phyloP scores from a whole-genome alignment of 306 rosid genomes.

The Glycyrrhiza uralensis region DNA sequence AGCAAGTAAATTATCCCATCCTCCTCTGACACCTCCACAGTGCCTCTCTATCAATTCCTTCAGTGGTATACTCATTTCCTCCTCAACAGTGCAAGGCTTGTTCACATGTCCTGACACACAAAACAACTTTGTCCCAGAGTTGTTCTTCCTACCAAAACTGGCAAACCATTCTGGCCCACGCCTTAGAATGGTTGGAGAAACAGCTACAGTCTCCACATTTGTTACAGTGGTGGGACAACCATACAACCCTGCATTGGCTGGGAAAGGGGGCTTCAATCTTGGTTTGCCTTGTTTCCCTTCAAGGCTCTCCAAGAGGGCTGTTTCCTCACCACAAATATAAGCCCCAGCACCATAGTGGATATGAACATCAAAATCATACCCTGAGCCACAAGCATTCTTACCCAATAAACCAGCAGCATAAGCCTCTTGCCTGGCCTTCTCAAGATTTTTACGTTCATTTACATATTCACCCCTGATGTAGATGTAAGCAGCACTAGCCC shows the following conservation, averaged over 20 bases:
- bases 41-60: constrained; percentile 97
- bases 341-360: constrained; percentile 99
- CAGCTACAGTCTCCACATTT: constrained; percentile 97
- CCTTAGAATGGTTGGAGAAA: constrained; percentile 94
- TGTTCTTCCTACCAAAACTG: constrained; percentile 96
- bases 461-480: constrained; percentile 97
- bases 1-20: constrained; percentile 97
- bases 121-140: constrained; percentile 86
- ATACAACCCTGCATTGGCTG: constrained; percentile 96
- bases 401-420: constrained; percentile 89
- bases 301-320: constrained; percentile 95
- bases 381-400: constrained; percentile 97
- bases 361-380: constrained; percentile 94
- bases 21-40: constrained; percentile 99
- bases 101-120: constrained; percentile 97
- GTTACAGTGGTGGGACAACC: constrained; percentile 98
- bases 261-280: constrained; percentile 99
- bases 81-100: constrained; percentile 98
- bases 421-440: constrained; percentile 87
- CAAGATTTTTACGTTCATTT: constrained; percentile 80
- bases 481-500: constrained; percentile 96
- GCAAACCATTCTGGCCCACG: constrained; percentile 99
- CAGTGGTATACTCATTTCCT: constrained; percentile 96
- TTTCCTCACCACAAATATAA: constrained; percentile 98
- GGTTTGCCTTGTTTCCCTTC: constrained; percentile 99